Conservation (phyloP, 805 yeast genomes). For the Candida mattraensis region DNA sequence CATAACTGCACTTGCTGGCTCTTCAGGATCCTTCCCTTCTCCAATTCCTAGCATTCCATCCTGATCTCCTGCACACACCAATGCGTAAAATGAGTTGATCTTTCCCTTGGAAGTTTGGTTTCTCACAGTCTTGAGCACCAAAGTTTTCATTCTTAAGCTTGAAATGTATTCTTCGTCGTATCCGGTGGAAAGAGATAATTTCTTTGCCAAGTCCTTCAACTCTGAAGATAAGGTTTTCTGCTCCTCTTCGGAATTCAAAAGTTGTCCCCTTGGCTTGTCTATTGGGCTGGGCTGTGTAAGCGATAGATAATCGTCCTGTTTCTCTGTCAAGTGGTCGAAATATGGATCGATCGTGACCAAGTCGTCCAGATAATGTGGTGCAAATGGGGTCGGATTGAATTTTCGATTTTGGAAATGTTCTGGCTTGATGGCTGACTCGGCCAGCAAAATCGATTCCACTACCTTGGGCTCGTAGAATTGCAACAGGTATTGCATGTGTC, state of each 20-base stretch:
- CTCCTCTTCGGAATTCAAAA: conserved; percentile 21
- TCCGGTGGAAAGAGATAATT: conserved; percentile 64
- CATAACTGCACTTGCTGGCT: conserved; percentile 68
- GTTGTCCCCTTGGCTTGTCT: conserved; percentile 25
- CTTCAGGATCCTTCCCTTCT: conserved; percentile 86
- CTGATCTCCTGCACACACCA: conserved; percentile 89
- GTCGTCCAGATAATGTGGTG: conserved; percentile 73
- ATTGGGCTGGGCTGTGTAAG: conserved; percentile 28
- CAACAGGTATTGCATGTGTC: conserved; percentile 56
- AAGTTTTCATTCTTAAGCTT: conserved; percentile 60
- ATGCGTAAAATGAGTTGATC: conserved; percentile 74
- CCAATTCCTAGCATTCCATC: conserved; percentile 95
- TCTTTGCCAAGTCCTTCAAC: conserved; percentile 43
- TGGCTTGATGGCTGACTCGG: conserved; percentile 76
- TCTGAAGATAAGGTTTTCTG: conserved; percentile 24
- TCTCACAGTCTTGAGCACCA: conserved; percentile 76
- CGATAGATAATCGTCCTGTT: conserved; percentile 22
- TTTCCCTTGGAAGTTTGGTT: conserved; percentile 94
- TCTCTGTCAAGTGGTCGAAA: conserved; percentile 58
- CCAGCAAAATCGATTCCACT: conserved; percentile 75
- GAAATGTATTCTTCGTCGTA: conserved; percentile 60
- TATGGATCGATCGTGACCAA: conserved; percentile 67
- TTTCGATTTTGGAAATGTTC: conserved; percentile 50
- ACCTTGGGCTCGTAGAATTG: conserved; percentile 83
- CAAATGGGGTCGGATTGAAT: conserved; percentile 50